Base-by-base conservation (phyloP, 2,329 filamentous ascomycete species). In the Penicillium expansum region DNA sequence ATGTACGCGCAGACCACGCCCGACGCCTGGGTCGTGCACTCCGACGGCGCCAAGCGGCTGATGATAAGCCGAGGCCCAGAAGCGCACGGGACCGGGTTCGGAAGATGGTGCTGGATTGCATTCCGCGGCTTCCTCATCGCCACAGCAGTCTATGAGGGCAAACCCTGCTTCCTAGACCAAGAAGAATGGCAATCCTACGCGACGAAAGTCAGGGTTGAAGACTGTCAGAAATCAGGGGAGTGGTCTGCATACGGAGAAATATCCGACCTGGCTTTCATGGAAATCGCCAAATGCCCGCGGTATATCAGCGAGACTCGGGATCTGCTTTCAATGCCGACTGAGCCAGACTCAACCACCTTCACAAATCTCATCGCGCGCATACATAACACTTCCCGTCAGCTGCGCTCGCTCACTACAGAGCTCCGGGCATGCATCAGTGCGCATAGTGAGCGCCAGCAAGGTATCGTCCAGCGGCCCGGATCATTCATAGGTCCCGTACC, bases 101-200 rank as follows among this genome's bases (percentile, higher is more conserved):
- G 69, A 22, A 65, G 69, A 18, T 68, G 67, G n/a, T 69, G 73
- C 37, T 76, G 68, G 56, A 65, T 74, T 20, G 69, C 71, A 0
- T 76, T 74, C 60, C 69, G 74, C 7, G 72, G 73, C 3, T 73
- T 75, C 24, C 63, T 76, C 20, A 61, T 76, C 11, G 70, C 73
- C 6, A 68, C 70, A 3, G 69, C 74, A 0, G 64, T 74, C 9
- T 66, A 70, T 20, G 60, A 70, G 38, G 68, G 69, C 8, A 65
- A 67, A 10, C 62, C 70, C 5, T 77, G 74, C 43, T 76, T 76
- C 33, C 63, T 76, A 3, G 69, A 69, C 29, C 57, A 68, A 38
- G 64, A 69, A 0, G 69, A 69, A 8, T 76, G 74, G 74, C 59
- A 68, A 32, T 53, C 64, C 1, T 61, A 73, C 35, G 60, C 70